Base-by-base conservation (phyloP, 2,329 filamentous ascomycete species). In the Scleromitrula shiraiana region DNA sequence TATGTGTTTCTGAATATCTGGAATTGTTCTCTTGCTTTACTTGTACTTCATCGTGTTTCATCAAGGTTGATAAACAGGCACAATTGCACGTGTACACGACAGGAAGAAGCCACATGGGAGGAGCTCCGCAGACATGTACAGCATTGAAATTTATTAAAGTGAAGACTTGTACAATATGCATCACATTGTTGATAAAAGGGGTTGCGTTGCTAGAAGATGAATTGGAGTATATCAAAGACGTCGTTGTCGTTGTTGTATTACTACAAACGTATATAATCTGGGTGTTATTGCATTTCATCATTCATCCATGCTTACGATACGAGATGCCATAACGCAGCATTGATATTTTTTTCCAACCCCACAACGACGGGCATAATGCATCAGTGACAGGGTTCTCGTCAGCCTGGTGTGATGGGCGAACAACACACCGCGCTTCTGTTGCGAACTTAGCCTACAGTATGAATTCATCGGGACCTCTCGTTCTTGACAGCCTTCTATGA, bases 401-500 rank as follows among this genome's bases (percentile, higher is more conserved):
- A 56, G 57, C 56, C 56, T 58, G 53, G 53, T 52, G 49, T 39
- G 49, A 42, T 38, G 44, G 40, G 40, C 46, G 45, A 54, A 55
- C 59, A 61, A 53, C 58, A 56, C 56, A 61, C 51, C 55, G 55
- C 53, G 53, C 53, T 55, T 55, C 54, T 55, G 46, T 44, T 51
- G 51, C 56, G 50, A 54, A 53, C 50, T 50, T 48, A 26, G 41
- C 45, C 43, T 36, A 48, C 46, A 44, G 32, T 17, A 29, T 40
- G 45, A 39, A 39, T 41, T 19, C 33, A 35, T 49, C 41, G 33
- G 35, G 30, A 38, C 53, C 53, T 54, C 41, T 55, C 50, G 43
- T 50, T 50, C 24, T 24, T 15, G 43, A 50, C 56, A 56, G 55
- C 56, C 57, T 51, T 49, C 51, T 52, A 52, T 61, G 49, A 59